Evolutionary conservation across 2,329 filamentous ascomycete genomes (phyloP), one percentile per base, ranked within the genome.

Genomic region (Diaporthe vaccinii): DNA sequence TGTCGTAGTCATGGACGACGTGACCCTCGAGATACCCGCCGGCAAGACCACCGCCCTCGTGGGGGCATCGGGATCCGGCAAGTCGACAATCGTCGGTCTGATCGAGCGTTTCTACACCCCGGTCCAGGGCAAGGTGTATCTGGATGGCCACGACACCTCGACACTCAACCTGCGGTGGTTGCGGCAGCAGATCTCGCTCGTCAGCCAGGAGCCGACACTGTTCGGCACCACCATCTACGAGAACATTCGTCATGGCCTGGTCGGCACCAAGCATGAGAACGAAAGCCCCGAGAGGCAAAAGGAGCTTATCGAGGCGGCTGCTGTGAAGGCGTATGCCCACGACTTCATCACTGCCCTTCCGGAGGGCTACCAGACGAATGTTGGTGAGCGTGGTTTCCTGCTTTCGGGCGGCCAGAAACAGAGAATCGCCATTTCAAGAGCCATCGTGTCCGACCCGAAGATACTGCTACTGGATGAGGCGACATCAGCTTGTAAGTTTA

Each of bases 331-430:
- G 20, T 98, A 98, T 79, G 96, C 96, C 1, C 96, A 98, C 82
- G 95, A 98, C 78, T 99, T 99, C 82, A 93, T 99, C 78, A 90
- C 87, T 8, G 85, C 89, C 17, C 89, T 98, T 1, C 95, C 97
- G 0, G 94, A 98, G 79, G 94, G 94, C 2, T 98, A 98, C 80
- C 91, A 98, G 78, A 98, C 97, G 0, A 93, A 97, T 78, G 96
- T 98, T n/a, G 97, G 97, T 74, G 95, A 98, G 84, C 93, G 96
- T 77, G 97, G 97, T 14, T 98, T 98, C 82, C 86, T 98, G 71
- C 89, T 99, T 12, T 98, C 95, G 73, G 97, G 97, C 82, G 97
- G 97, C 49, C 97, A 99, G 84, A 98, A 98, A 84, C 97, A 98
- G 84, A 94, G 97, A 79, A 97, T 98, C 81, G 96, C 96, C 17